phyloP scores from a whole-genome alignment of 2,329 filamentous ascomycete species.

The Penicillium psychrosexuale region DNA sequence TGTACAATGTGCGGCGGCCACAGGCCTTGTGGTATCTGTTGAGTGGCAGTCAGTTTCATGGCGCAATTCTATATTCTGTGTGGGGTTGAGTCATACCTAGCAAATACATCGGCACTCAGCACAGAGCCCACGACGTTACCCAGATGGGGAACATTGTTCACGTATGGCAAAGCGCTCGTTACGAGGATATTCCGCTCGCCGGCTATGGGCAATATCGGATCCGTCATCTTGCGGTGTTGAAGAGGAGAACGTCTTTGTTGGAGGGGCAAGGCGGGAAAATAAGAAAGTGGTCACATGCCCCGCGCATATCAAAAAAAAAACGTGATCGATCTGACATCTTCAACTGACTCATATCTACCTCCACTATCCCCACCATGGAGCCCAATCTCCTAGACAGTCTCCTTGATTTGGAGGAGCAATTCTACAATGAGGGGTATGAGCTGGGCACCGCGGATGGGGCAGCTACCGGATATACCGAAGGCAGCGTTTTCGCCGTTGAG shows the following conservation, averaged over 20 bases:
- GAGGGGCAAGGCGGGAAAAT: constrained; percentile 70
- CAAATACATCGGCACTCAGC: constrained; percentile 82
- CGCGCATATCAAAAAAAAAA: constrained; percentile 22
- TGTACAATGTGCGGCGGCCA: constrained; percentile 73
- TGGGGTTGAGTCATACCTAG: constrained; percentile 42
- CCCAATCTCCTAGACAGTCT: constrained; percentile 55
- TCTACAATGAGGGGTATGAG: constrained; percentile 78
- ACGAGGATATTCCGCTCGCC: constrained; percentile 85
- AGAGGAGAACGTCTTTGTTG: constrained; percentile 5
- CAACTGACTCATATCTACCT: background rate
- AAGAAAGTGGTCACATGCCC: constrained; percentile 25
- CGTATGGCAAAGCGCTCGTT: constrained; percentile 87
- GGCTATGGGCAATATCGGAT: constrained; percentile 59
- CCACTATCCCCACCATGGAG: constrained; percentile 30
- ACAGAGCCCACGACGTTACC: constrained; percentile 87
- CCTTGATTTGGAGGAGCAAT: constrained; percentile 61
- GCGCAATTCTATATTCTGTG: constrained; percentile 34
- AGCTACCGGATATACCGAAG: constrained; percentile 77
- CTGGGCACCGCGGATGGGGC: constrained; percentile 73
- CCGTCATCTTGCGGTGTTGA: constrained; percentile 27
- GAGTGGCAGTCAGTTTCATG: constrained; percentile 14
- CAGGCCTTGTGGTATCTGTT: constrained; percentile 72
- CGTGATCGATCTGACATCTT: constrained; percentile 1
- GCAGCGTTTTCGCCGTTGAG: constrained; percentile 83
- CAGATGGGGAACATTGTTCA: constrained; percentile 75